Base-by-base conservation (phyloP, 345 rosid species). In the Alliaria petiolata region DNA sequence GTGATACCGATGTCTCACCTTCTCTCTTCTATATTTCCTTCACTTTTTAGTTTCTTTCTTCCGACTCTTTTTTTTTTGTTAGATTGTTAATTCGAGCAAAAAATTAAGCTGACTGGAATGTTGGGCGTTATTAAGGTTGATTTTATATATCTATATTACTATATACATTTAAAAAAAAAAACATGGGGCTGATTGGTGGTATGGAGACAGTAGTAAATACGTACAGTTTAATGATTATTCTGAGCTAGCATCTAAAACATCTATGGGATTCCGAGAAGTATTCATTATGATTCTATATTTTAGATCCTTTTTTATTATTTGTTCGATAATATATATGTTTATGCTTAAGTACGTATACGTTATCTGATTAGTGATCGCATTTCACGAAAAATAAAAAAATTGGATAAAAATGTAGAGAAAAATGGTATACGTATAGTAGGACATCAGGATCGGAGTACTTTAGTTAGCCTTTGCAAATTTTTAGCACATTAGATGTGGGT, bases 1-100 rank as follows among this genome's bases (percentile, higher is more conserved):
- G 67, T 66, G 78, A 74, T 65, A n/a, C 35, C 19, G 77, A 73
- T 73, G 59, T 65, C 60, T 73, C 66, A 73, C 71, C 69, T 31
- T 62, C 39, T 22, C n/a, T 62, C 71, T 73, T 64, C 77, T 22
- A 62, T 64, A 43, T 26, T 56, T 46, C 14, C 51, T 16, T 72
- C 57, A n/a, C 28, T 33, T 39, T n/a, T 43, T 14, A 14, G 6
- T 45, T 42, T 38, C 13, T 12, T 20, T 2, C 15, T 2, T 67
- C 51, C 15, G 15, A n/a, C 25, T 66, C 50, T 52, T 14, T 25
- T 52, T 14, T 25, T 66, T 26, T 66, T 13, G 7, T 17, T 36
- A n/a, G 9, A 10, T 47, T 19, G 19, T 14, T 28, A 8, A 0
- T 30, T 55, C 63, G 3, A 54, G n/a, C 13, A 55, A 17, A n/a